A percentile compares a stretch with the other conserved stretches of the same genome.
Evolutionary conservation across 2,329 filamentous ascomycete species (phyloP).

Genomic region (Thelonectria olida): DNA sequence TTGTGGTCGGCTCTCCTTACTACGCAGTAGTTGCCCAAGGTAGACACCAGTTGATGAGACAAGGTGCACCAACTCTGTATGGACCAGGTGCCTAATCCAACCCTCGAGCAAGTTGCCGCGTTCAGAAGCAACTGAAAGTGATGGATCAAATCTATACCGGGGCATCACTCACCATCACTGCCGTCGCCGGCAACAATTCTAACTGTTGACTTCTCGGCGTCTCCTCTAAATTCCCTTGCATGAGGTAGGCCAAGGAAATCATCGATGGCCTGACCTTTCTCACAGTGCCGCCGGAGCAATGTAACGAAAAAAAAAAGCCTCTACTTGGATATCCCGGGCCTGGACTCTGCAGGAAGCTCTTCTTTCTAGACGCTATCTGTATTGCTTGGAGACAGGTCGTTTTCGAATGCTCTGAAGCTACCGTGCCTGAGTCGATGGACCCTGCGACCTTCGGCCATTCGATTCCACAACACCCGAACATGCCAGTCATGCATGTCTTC

Average conservation of each 20-base stretch:
- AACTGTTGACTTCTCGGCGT: background rate
- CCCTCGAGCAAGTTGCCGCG: background rate
- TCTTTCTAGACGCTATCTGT: background rate
- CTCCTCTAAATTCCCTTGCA: background rate
- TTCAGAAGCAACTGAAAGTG: background rate
- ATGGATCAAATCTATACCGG: conserved; percentile 11
- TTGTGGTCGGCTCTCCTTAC: background rate
- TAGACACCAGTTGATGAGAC: background rate
- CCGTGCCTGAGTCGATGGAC: background rate
- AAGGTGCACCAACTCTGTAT: conserved; percentile 13
- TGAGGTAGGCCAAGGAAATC: background rate
- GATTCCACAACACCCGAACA: background rate
- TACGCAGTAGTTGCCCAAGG: background rate
- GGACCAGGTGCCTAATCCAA: conserved; percentile 5
- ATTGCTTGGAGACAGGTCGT: background rate
- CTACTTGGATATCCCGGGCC: background rate
- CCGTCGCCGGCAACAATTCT: background rate
- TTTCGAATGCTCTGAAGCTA: background rate
- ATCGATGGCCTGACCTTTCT: background rate
- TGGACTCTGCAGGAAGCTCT: conserved; percentile 13
- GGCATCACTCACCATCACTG: background rate
- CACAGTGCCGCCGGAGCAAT: background rate
- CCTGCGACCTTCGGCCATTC: background rate
- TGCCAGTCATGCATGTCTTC: background rate
- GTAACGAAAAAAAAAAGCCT: background rate